A percentile compares a stretch with the other conserved stretches of the same genome.
Evolutionary conservation across 345 rosid species (phyloP).

Genomic region (Eucalyptus curtisii): DNA sequence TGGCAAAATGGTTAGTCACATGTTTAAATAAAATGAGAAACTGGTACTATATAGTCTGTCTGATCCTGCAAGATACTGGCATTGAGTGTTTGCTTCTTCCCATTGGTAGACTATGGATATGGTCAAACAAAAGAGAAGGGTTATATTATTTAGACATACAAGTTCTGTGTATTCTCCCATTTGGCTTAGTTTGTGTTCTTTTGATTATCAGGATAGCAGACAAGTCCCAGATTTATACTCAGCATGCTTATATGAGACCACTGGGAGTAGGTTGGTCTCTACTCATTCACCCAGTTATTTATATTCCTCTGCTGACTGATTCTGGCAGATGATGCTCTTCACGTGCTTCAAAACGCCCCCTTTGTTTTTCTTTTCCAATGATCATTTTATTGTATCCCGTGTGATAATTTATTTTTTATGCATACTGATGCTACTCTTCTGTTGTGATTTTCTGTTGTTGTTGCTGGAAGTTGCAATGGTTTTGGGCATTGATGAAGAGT

Average conservation of each 20-base stretch:
- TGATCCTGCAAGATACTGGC: neutral
- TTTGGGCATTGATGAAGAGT: conserved; percentile 92
- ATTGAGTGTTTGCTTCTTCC: neutral
- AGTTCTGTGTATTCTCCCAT: neutral
- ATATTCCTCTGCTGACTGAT: neutral
- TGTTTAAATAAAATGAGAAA: neutral
- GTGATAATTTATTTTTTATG: neutral
- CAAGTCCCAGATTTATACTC: conserved; percentile 96
- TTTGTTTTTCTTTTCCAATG: neutral
- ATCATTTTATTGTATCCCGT: neutral
- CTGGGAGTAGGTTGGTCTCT: conserved; percentile 86
- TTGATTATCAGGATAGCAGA: conserved; percentile 71
- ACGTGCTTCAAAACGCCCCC: no score
- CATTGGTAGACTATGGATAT: neutral
- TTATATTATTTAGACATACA: neutral
- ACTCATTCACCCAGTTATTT: neutral
- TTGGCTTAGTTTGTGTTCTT: neutral
- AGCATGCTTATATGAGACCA: conserved; percentile 99
- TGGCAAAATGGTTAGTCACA: conserved; percentile 53
- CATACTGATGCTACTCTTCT: neutral
- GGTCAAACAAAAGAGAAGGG: neutral
- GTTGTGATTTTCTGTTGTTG: neutral
- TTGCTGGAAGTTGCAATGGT: conserved; percentile 78
- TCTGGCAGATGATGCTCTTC: neutral
- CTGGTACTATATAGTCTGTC: neutral